phyloP scores from a whole-genome alignment of 768 basidiomycete species.

The Suillus sp. region DNA sequence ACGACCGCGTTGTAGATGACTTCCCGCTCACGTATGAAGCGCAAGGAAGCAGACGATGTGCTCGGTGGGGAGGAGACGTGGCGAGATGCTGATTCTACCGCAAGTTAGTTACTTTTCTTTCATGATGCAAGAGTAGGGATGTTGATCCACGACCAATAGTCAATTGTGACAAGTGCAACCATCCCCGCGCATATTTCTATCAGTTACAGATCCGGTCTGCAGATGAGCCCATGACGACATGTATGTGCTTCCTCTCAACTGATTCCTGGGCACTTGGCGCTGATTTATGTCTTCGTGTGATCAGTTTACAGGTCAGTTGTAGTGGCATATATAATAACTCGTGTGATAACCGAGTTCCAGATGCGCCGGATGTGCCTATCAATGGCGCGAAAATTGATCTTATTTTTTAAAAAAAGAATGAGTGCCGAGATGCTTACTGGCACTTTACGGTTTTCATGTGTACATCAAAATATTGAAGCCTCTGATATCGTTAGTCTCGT shows the following conservation, averaged over 20 bases:
- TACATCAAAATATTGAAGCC: conserved; percentile 4
- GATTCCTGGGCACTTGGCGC: not conserved
- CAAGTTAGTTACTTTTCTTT: conserved; percentile 47
- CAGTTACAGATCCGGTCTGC: conserved; percentile 95
- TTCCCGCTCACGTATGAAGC: conserved; percentile 77
- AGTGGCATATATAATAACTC: not conserved
- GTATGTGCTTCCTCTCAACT: conserved; percentile 27
- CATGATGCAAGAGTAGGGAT: not conserved
- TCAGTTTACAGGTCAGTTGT: conserved; percentile 4
- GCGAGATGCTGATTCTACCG: conserved; percentile 89
- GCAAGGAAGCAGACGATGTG: conserved; percentile 96
- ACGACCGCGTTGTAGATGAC: conserved; percentile 66
- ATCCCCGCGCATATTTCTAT: conserved; percentile 86
- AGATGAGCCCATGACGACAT: conserved; percentile 80
- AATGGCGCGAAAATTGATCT: conserved; percentile 68
- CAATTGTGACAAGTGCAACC: conserved; percentile 65
- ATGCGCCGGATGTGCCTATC: conserved; percentile 62
- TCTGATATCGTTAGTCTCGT: not conserved
- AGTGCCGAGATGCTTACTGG: not conserved
- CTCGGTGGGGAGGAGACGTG: conserved; percentile 92
- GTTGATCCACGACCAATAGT: conserved; percentile 29
- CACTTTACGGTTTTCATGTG: not conserved
- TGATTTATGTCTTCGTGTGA: not conserved
- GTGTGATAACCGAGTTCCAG: conserved; percentile 35
- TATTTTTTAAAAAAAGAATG: not conserved